Base-by-base conservation (phyloP, 2,329 filamentous ascomycete species). In the Apiospora malaysiana region DNA sequence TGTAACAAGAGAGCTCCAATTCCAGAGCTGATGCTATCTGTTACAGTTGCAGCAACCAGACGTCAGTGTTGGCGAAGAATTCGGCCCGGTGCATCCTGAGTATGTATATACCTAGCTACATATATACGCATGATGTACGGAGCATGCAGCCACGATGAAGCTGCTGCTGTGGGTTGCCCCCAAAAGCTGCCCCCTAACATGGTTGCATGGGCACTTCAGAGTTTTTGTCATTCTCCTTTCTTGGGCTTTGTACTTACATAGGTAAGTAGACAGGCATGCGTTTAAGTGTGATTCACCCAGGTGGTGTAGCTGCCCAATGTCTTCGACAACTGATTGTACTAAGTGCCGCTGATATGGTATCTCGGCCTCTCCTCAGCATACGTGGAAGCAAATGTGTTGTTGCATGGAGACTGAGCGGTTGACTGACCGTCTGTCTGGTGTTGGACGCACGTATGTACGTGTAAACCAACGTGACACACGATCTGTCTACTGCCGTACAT, bases 381-480 rank as follows among this genome's bases (percentile, higher is more conserved):
- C 56, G 32, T 63, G 56, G 51, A 40, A 63, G 21, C n/a, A 10
- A 37, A 40, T 63, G 32, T 63, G 56, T n/a, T 59, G 51, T 21
- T 40, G 56, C 56, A 40, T 63, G 56, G 32, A 21, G 56, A 40
- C 21, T 40, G 21, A 40, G 18, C 37, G 51, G 32, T 16, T 40
- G 25, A 32, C 25, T 37, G 51, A 59, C 27, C 49, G 49, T 32
- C 14, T 56, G 51, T 59, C 51, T 63, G 56, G 56, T 40, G 32
- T 63, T 63, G 27, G 56, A 63, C 32, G 56, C 21, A 63, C 18
- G 56, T 63, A 63, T 10, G 56, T 63, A 63, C 27, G 32, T 63
- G 56, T 63, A 63, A 63, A 63, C 56, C 56, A 63, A 63, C 56
- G 56, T 63, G 56, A 63, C 56, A 63, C 56, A 63, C 56, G 32